Evolutionary conservation across 2,329 filamentous ascomycete genomes (phyloP).

Genomic region (Blastomyces gilchristii): DNA sequence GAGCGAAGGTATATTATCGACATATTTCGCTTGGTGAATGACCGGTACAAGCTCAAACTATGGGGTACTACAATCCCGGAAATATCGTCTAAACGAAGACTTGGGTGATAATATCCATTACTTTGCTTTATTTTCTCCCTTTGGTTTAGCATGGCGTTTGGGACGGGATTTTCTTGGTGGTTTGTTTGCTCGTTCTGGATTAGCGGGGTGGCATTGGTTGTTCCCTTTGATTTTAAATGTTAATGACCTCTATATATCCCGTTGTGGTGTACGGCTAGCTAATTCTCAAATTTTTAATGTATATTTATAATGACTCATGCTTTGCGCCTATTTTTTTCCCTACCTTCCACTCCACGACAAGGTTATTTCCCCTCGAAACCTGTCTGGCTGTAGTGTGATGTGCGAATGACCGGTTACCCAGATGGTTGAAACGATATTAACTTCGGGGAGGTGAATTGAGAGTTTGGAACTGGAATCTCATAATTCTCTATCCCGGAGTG

Average conservation of each 20-base stretch:
- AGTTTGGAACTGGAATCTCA: too few relatives aligned
- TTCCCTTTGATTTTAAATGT: not conserved
- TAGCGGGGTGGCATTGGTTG: not conserved
- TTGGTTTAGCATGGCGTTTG: not conserved
- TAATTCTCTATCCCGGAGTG: too few relatives aligned
- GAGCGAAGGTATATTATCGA: constrained; percentile 21
- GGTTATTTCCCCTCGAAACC: not conserved
- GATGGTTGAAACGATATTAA: not conserved
- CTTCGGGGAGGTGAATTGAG: too few relatives aligned
- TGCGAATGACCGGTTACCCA: not conserved
- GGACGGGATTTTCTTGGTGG: not conserved
- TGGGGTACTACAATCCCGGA: constrained; percentile 9
- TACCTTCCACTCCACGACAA: not conserved
- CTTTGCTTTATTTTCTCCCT: not conserved
- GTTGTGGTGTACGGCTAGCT: not conserved
- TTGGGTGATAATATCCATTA: not conserved
- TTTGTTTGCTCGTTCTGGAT: not conserved
- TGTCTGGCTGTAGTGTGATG: not conserved
- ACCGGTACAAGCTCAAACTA: constrained; percentile 7
- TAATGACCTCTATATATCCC: not conserved
- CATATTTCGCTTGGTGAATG: constrained; percentile 15
- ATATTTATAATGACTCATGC: not conserved
- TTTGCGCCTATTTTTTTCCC: not conserved
- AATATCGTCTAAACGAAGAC: constrained; percentile 3
- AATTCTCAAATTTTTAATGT: not conserved